phyloP scores from a whole-genome alignment of 441 rosid species.

The Mallotus japonicus region DNA sequence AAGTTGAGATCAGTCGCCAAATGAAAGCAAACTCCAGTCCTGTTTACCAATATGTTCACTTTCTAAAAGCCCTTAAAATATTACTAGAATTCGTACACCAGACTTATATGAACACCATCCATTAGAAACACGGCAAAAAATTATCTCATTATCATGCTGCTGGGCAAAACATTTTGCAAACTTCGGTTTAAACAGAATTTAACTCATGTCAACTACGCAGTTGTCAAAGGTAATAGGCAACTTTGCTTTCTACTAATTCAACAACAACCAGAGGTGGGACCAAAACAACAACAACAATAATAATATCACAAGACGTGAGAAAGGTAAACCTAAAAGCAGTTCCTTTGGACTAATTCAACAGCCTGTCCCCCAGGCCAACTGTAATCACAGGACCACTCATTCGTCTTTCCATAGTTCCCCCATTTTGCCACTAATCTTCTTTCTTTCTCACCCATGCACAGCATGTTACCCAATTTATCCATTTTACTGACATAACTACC shows the following conservation, averaged over 20 bases:
- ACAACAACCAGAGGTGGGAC: not conserved
- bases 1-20: not conserved
- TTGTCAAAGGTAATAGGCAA: no score
- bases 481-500: not conserved
- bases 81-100: not conserved
- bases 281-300: not conserved
- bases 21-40: not conserved
- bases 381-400: not conserved
- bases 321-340: constrained; percentile 3
- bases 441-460: not conserved
- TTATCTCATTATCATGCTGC: no score
- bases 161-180: no score
- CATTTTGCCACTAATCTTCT: not conserved
- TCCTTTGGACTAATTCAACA: constrained; percentile 10
- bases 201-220: no score
- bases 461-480: not conserved
- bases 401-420: not conserved
- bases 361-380: constrained; percentile 9
- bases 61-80: not conserved
- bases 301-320: not conserved
- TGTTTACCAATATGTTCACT: not conserved
- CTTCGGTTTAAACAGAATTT: no score
- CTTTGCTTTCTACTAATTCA: no score
- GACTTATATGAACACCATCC: no score
- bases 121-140: no score